Evolutionary conservation across 768 basidiomycete species (phyloP).

Genomic region (Boletus barrowsii): DNA sequence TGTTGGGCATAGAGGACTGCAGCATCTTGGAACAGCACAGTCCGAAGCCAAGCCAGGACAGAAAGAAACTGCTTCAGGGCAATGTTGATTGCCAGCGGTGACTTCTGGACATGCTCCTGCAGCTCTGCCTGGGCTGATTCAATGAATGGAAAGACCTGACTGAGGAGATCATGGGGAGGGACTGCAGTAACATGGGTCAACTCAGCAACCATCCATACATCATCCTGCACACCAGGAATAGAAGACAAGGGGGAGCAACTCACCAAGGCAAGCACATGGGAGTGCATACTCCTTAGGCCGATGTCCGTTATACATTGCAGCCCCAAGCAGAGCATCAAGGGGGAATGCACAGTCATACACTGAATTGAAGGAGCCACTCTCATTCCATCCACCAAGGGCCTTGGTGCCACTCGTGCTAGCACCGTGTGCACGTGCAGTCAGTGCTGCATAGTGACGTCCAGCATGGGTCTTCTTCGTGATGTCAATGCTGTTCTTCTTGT

Average conservation of each 20-base stretch:
- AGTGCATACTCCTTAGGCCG: slow-evolving; percentile 19
- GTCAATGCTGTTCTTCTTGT: slow-evolving; percentile 20
- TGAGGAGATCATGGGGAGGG: slow-evolving; percentile 8
- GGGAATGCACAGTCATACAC: not conserved
- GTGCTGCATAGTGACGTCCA: slow-evolving; percentile 25
- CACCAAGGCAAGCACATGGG: slow-evolving; percentile 3
- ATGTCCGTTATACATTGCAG: slow-evolving; percentile 27
- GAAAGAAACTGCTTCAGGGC: slow-evolving; percentile 28
- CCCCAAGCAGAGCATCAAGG: slow-evolving; percentile 22
- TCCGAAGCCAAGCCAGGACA: slow-evolving; percentile 23
- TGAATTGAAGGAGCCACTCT: not conserved
- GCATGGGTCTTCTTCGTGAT: slow-evolving; percentile 27
- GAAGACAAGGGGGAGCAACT: not conserved
- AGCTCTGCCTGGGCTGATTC: not conserved
- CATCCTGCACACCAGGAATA: too few relatives aligned
- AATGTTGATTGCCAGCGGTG: slow-evolving; percentile 5
- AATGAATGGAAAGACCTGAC: slow-evolving; percentile 8
- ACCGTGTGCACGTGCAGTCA: slow-evolving; percentile 29
- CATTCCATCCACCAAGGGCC: slow-evolving; percentile 1
- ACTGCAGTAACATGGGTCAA: slow-evolving; percentile 1
- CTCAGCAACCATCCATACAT: not conserved
- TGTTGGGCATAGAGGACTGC: slow-evolving; percentile 26
- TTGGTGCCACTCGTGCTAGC: slow-evolving; percentile 26
- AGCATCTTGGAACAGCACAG: slow-evolving; percentile 34
- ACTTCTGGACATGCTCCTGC: not conserved